These are phyloP conservation scores for Xylaria flabelliformis DNA, from an alignment of 495 filamentous ascomycete species.

Conservation along the genomic window DNA sequence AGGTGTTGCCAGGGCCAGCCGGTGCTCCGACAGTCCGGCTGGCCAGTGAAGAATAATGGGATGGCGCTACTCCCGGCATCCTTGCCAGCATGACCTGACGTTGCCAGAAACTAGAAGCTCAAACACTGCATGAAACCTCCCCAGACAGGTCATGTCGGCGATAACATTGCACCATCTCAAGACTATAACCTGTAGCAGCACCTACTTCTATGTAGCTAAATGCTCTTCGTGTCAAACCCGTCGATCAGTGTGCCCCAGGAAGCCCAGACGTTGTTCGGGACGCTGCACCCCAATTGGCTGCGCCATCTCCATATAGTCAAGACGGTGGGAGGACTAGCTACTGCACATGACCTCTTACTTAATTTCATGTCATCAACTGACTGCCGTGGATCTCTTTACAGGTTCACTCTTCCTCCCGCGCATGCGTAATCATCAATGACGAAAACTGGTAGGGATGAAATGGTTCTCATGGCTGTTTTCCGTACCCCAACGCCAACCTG, in stretches of 20 bases:
- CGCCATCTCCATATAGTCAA: background rate
- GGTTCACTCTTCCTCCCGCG: too few relatives aligned
- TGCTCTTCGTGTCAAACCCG: background rate
- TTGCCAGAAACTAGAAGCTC: slow-evolving; percentile 4
- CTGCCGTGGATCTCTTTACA: background rate
- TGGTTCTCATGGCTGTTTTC: slow-evolving; percentile 4
- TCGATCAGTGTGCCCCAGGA: background rate
- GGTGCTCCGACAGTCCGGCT: slow-evolving; percentile 7
- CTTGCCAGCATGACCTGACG: slow-evolving; percentile 8
- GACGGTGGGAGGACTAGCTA: slow-evolving; percentile 8
- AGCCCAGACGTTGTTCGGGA: background rate
- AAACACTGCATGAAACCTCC: slow-evolving; percentile 22
- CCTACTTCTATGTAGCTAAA: background rate
- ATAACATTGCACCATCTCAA: slow-evolving; percentile 10
- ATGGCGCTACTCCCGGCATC: background rate
- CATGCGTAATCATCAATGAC: slow-evolving; percentile 1
- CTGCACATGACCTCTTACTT: slow-evolving; percentile 27
- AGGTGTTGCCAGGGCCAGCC: slow-evolving; percentile 16
- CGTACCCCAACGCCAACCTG: background rate
- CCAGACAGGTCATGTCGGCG: slow-evolving; percentile 12
- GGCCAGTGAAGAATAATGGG: background rate
- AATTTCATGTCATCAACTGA: slow-evolving; percentile 27
- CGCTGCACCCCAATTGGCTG: slow-evolving; percentile 4
- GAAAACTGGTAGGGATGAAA: background rate
- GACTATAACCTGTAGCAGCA: background rate